A percentile compares a stretch with the other conserved stretches of the same genome.
These are phyloP conservation scores for Abrus precatorius DNA, from an alignment of 306 rosid species.

Conservation along the genomic window DNA sequence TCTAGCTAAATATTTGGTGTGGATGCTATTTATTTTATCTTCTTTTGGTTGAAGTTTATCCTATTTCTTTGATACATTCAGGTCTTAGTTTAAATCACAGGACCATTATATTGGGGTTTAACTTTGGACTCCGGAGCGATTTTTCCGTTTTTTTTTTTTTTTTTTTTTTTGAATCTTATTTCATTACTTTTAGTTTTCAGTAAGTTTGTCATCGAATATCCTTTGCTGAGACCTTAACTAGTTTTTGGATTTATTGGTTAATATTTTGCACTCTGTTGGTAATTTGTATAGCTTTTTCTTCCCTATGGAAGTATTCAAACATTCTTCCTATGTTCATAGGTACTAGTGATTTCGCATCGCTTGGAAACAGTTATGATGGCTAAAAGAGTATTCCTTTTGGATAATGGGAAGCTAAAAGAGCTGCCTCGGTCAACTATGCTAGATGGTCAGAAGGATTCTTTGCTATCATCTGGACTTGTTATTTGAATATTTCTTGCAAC, in stretches of 20 bases:
- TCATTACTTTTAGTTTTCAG: neutral
- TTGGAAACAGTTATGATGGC: slow-evolving; percentile 91
- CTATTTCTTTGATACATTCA: neutral
- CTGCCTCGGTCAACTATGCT: slow-evolving; percentile 59
- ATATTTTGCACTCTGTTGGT: slow-evolving; percentile 25
- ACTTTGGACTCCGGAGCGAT: neutral
- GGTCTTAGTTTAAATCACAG: slow-evolving; percentile 25
- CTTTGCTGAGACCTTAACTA: slow-evolving; percentile 1
- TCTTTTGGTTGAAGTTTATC: neutral
- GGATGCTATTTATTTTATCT: neutral
- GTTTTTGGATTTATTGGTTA: slow-evolving; percentile 4
- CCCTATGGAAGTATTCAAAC: slow-evolving; percentile 16
- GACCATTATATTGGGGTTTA: neutral
- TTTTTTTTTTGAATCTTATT: slow-evolving; percentile 1
- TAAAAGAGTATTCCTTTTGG: slow-evolving; percentile 71
- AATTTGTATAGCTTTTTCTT: slow-evolving; percentile 2
- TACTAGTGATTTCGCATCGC: slow-evolving; percentile 91
- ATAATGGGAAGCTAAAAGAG: slow-evolving; percentile 80
- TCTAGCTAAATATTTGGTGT: slow-evolving; percentile 26
- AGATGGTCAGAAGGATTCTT: slow-evolving; percentile 49
- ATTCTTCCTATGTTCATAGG: slow-evolving; percentile 58
- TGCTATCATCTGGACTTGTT: slow-evolving; percentile 58
- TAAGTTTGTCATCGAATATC: slow-evolving; percentile 4
- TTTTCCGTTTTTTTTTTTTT: neutral
- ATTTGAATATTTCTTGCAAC: slow-evolving; percentile 51